Evolutionary conservation across 2,329 filamentous ascomycete species (phyloP).

Genomic region (Aspergillus intermedius): DNA sequence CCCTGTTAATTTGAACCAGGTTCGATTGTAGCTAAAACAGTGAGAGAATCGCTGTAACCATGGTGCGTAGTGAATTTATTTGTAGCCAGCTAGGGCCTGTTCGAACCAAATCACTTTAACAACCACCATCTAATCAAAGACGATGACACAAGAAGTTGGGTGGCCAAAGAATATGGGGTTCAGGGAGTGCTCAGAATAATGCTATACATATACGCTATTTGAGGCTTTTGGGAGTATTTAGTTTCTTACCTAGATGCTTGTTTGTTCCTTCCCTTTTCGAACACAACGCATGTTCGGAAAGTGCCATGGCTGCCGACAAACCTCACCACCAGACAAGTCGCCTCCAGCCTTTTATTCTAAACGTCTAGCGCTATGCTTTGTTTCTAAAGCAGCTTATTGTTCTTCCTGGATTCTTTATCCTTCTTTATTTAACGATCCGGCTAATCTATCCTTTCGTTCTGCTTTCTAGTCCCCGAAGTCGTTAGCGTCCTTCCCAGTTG

Average conservation of each 20-base stretch:
- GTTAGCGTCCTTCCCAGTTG: too few species aligned
- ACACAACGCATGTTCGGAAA: background rate
- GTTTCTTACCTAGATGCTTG: slow-evolving; percentile 8
- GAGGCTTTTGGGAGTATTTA: slow-evolving; percentile 1
- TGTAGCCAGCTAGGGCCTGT: too few species aligned
- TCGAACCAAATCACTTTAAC: too few species aligned
- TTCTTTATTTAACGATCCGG: background rate
- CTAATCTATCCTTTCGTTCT: background rate
- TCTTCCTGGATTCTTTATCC: background rate
- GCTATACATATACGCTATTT: background rate
- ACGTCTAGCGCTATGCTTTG: background rate
- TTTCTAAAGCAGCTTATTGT: background rate
- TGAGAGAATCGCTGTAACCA: too few species aligned
- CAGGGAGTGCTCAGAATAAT: too few species aligned
- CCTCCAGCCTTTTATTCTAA: background rate
- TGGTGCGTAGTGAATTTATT: too few species aligned
- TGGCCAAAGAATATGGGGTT: too few species aligned
- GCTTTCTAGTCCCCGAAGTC: background rate
- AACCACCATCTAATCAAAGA: too few species aligned
- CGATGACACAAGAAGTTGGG: too few species aligned
- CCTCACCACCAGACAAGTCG: background rate
- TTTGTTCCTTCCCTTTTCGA: background rate
- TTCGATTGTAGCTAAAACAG: too few species aligned
- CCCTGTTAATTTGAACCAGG: too few species aligned
- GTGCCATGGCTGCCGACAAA: background rate